Percentiles rank a stretch among this genome's conserved stretches.
Conservation (phyloP, 192 early-diverging fungal genomes). For the Podila minutissima region DNA sequence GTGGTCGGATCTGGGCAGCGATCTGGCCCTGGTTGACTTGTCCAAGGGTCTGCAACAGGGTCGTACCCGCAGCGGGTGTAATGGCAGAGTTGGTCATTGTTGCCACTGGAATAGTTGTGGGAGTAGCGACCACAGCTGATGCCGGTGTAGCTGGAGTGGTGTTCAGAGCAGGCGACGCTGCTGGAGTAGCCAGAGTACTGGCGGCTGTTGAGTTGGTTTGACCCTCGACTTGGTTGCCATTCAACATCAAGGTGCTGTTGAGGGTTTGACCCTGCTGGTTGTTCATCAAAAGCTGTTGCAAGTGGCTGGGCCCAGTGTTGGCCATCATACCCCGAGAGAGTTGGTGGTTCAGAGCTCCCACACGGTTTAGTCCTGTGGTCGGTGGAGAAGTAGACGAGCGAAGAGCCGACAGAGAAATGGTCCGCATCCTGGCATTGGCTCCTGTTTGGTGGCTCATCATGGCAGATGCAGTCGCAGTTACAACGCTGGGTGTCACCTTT, state of each 20-base stretch:
- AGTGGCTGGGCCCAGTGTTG: conserved; percentile 13
- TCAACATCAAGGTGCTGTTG: conserved; percentile 41
- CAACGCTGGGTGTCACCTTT: conserved; percentile 41
- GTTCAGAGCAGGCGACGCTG: not conserved
- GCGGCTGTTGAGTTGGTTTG: conserved; percentile 9
- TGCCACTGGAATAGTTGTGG: conserved; percentile 13
- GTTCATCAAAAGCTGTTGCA: conserved; percentile 28
- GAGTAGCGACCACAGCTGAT: not conserved
- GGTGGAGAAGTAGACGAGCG: conserved; percentile 46
- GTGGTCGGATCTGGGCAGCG: conserved; percentile 37
- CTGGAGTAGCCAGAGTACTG: not conserved
- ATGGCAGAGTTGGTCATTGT: conserved; percentile 19
- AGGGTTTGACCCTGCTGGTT: conserved; percentile 19
- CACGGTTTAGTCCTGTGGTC: conserved; percentile 19
- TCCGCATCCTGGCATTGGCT: conserved; percentile 34
- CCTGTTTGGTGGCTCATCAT: conserved; percentile 43
- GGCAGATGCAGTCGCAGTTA: conserved; percentile 36
- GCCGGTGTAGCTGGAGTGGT: not conserved
- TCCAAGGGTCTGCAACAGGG: conserved; percentile 29
- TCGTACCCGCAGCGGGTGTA: conserved; percentile 6
- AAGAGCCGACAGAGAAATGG: conserved; percentile 33
- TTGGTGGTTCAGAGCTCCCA: conserved; percentile 30
- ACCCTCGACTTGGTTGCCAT: conserved; percentile 42
- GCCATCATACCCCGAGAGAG: conserved; percentile 39
- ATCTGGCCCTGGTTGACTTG: conserved; percentile 29